Conservation (phyloP, 106 monocot species). For the Gastrodia elata region DNA sequence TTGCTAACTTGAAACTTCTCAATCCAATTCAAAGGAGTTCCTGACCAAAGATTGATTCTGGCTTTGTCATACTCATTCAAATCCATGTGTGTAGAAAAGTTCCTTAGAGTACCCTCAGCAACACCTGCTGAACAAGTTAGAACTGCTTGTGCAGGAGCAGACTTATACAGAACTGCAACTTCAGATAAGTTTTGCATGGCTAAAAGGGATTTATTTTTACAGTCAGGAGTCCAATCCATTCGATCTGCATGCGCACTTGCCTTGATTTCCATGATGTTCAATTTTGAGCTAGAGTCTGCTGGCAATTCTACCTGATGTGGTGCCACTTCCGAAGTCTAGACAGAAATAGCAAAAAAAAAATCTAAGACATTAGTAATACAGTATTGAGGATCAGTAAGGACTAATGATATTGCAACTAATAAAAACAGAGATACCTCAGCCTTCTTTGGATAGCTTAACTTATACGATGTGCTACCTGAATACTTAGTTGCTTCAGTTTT, state of each 20-base stretch:
- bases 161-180: constrained; percentile 28
- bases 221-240: constrained; percentile 37
- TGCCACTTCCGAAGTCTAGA: neutral
- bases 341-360: neutral
- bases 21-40: constrained; percentile 66
- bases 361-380: neutral
- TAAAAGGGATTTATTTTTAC: constrained; percentile 41
- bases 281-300: constrained; percentile 13
- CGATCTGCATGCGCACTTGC: neutral
- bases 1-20: constrained; percentile 39
- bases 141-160: constrained; percentile 9
- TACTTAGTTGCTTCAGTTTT: neutral
- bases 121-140: constrained; percentile 3
- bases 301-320: neutral
- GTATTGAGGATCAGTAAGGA: neutral
- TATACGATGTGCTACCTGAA: neutral
- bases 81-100: neutral
- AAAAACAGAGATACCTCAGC: neutral
- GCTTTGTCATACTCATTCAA: constrained; percentile 4
- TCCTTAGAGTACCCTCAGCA: neutral
- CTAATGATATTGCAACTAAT: neutral
- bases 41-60: constrained; percentile 36
- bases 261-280: neutral
- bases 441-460: neutral
- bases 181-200: constrained; percentile 50